Evolutionary conservation across 805 yeast species (phyloP).

Genomic region (Ogataea thermomethanolica): DNA sequence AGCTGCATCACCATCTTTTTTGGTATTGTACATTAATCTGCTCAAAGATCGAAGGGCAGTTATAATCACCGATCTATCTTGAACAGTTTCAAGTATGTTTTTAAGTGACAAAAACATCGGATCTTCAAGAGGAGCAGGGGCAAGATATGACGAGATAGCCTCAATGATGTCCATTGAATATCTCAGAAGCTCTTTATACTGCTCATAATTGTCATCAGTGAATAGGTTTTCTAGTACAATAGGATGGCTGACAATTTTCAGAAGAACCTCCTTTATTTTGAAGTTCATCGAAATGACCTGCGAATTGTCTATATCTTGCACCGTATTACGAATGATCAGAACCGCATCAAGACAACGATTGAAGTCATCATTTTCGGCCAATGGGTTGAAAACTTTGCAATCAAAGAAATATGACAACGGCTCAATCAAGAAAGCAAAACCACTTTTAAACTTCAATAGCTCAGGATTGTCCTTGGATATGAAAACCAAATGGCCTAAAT

Average conservation of each 20-base stretch:
- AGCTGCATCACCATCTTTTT: slow-evolving; percentile 39
- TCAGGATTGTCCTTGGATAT: slow-evolving; percentile 40
- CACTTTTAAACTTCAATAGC: slow-evolving; percentile 38
- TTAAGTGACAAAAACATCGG: slow-evolving; percentile 58
- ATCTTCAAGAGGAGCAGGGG: slow-evolving; percentile 71
- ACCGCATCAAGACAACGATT: slow-evolving; percentile 44
- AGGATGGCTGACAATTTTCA: slow-evolving; percentile 41
- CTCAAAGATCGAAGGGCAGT: slow-evolving; percentile 74
- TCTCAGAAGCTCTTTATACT: slow-evolving; percentile 55
- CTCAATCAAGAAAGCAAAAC: slow-evolving; percentile 40
- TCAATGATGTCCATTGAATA: slow-evolving; percentile 80
- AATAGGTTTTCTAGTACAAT: slow-evolving; percentile 26
- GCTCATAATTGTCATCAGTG: slow-evolving; percentile 29
- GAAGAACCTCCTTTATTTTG: slow-evolving; percentile 36
- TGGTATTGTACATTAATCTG: slow-evolving; percentile 67
- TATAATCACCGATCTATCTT: slow-evolving; percentile 68
- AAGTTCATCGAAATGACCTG: slow-evolving; percentile 62
- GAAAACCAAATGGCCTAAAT: slow-evolving; percentile 52
- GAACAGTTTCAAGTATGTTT: slow-evolving; percentile 44
- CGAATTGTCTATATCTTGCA: slow-evolving; percentile 81
- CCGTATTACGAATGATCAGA: slow-evolving; percentile 72
- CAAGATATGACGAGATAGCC: slow-evolving; percentile 74
- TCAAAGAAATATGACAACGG: slow-evolving; percentile 24
- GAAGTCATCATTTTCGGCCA: slow-evolving; percentile 22
- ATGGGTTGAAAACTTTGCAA: slow-evolving; percentile 18